Evolutionary conservation across 2,329 filamentous ascomycete species (phyloP), one percentile per base, ranked within the genome.

Genomic region (Fusarium metavorans): DNA sequence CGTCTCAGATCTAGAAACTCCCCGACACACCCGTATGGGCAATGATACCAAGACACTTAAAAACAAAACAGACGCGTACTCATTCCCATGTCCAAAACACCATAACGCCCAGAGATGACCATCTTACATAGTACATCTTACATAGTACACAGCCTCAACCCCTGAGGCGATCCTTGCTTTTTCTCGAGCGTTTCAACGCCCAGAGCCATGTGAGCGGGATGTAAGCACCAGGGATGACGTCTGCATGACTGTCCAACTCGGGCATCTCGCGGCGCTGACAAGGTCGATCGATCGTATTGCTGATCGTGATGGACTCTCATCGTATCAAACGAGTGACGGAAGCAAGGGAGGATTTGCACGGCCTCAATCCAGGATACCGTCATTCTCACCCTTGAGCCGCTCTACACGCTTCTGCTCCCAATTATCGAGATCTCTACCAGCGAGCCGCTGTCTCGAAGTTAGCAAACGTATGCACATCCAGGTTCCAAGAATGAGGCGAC

Each of bases 331-430:
- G n/a, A 52, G 48, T 32, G 20, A n/a, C 23, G 25, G 20, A 67
- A 74, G 62, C 68, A 75, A 73, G 66, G 64, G 50, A 69, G 54
- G 57, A 45, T 32, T 35, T 23, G 23, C 63, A 63, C 32, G 62
- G 43, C 67, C 58, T 72, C 37, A 41, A 58, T 72, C 67, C 76
- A 98, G 82, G 60, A 94, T 89, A 37, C 96, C 96, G 82, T 99
- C 96, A 70, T 91, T 93, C 83, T 99, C 97, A 76, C 97, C 97
- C 23, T 94, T 92, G 70, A 98, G 88, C 81, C 97, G 88, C 85
- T 98, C 92, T 13, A 98, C 95, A 63, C 97, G 91, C 84, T 97
- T 97, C 85, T 98, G 97, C 82, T 98, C 96, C 97, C 97, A 99
- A 80, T 95, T 90, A 80, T 99, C 96, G 71, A 98, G 85, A 81